phyloP scores from a whole-genome alignment of 176 grass and related monocot species.

The Carex kokanica region DNA sequence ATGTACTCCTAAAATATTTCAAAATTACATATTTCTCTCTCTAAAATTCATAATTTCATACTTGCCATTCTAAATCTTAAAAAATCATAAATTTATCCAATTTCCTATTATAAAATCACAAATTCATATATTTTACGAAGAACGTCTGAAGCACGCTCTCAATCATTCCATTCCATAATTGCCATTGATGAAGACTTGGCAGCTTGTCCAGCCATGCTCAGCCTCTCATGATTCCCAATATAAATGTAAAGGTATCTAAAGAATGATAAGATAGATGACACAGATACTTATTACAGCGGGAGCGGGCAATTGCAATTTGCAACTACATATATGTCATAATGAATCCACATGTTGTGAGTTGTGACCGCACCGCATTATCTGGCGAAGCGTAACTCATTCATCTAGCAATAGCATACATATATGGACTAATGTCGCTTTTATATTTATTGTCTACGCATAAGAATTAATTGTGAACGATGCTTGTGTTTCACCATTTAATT shows the following conservation, averaged over 20 bases:
- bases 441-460: neutral
- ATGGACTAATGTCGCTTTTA: neutral
- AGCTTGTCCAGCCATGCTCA: neutral
- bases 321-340: no score
- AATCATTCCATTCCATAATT: constrained; percentile 1
- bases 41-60: no score
- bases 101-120: no score
- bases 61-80: no score
- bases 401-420: neutral
- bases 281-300: neutral
- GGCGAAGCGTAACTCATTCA: neutral
- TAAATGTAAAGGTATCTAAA: neutral
- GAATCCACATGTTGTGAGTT: neutral
- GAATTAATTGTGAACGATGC: neutral
- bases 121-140: neutral
- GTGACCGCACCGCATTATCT: neutral
- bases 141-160: constrained; percentile 9
- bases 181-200: constrained; percentile 11
- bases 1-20: no score
- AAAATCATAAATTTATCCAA: no score
- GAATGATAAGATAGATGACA: neutral
- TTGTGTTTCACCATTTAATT: neutral
- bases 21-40: no score
- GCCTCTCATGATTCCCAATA: constrained; percentile 2
- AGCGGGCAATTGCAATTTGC: no score